Evolutionary conservation across 805 yeast species (phyloP).

Genomic region (Cyberlindnera petersonii): DNA sequence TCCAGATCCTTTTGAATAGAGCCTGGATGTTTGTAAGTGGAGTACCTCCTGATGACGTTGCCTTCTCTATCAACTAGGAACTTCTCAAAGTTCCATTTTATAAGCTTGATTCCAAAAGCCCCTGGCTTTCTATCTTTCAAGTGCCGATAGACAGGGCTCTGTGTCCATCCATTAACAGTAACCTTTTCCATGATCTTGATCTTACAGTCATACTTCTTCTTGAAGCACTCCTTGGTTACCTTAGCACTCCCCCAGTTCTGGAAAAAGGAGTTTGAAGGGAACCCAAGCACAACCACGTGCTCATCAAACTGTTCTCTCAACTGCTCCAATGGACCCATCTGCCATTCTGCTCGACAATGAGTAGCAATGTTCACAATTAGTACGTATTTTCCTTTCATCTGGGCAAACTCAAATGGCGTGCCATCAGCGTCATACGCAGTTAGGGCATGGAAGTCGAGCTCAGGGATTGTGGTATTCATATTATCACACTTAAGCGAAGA

Average conservation of each 20-base stretch:
- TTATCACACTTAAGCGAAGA: not conserved
- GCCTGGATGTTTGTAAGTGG: slow-evolving; percentile 21
- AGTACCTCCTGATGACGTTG: slow-evolving; percentile 50
- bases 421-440: slow-evolving; percentile 58
- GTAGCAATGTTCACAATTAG: slow-evolving; percentile 85
- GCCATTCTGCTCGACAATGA: slow-evolving; percentile 75
- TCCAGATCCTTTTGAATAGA: slow-evolving; percentile 8
- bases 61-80: slow-evolving; percentile 57
- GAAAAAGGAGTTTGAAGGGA: slow-evolving; percentile 90
- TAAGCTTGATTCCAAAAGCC: slow-evolving; percentile 55
- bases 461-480: not conserved
- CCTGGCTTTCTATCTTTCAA: slow-evolving; percentile 60
- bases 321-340: slow-evolving; percentile 66
- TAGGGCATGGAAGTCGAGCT: slow-evolving; percentile 53
- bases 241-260: slow-evolving; percentile 62
- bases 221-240: slow-evolving; percentile 73
- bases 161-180: slow-evolving; percentile 72
- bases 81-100: slow-evolving; percentile 75
- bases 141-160: slow-evolving; percentile 65
- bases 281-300: slow-evolving; percentile 71
- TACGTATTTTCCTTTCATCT: slow-evolving; percentile 75
- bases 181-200: slow-evolving; percentile 77
- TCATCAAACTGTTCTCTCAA: slow-evolving; percentile 61
- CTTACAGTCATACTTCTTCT: slow-evolving; percentile 65
- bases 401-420: slow-evolving; percentile 51